Base-by-base conservation (phyloP, 768 basidiomycete genomes). In the Lyophyllum semitale region DNA sequence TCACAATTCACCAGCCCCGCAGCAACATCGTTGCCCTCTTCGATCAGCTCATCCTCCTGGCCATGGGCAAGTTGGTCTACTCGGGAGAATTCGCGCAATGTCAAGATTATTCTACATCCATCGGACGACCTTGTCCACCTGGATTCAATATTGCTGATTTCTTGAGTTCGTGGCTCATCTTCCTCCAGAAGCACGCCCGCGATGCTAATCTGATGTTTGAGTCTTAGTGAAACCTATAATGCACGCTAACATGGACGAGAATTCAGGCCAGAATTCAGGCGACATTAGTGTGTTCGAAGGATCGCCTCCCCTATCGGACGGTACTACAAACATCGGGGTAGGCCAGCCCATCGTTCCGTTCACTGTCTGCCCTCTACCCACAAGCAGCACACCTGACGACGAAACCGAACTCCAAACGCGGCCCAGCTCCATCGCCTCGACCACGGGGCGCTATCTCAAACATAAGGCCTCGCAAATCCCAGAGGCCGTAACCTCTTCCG, bases 121-220 rank as follows among this genome's bases (percentile, higher is more conserved):
- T 95, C 46, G 95, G 90, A 1, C 81, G 85, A 54, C 83, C 87
- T 0, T 99, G 97, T 66, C 97, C 97, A 5, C 77, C 85, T 9
- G 97, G 96, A 0, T 98, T 95, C 71, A 99, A 99, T 67, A 91
- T 98, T 59, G 97, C 96, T 0, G 97, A 99, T 73, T 98, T 86
- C 72, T 75, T 98, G 53, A 98, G 95, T 95, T 67, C 51, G 90
- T 81, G 17, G 18, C 56, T 3, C 8, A 20, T 38, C 25, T 44
- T 37, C 38, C 35, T 20, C 32, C 4, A 50, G 7, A 45, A 66
- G 38, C 59, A 29, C 37, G 6, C 40, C 45, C 8, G 1, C 9
- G 3, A 29, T 29, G 50, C 8, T 40, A 50, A 25, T 47, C 44
- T 1, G 23, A 9, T 11, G 8, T 42, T 22, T 6, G n/a, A 35